Base-by-base conservation (phyloP, 176 grass and related monocot species). In the Aegilops speltoides region DNA sequence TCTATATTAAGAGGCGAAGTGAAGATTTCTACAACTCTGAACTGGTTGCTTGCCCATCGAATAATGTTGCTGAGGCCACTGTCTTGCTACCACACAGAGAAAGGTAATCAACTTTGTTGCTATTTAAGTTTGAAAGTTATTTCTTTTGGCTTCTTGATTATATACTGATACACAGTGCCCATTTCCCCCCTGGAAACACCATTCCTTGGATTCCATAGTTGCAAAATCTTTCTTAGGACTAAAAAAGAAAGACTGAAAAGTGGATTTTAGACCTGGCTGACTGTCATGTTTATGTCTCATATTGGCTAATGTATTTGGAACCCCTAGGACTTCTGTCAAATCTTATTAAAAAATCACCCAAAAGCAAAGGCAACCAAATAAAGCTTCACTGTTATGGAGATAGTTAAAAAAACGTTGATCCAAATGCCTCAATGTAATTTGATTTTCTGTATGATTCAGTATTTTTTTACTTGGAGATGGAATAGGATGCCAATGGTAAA, bases 11-110 rank as follows among this genome's bases (percentile, higher is more conserved):
- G 79, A 94, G 93, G 50, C 77, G 93, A 86, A 98, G 95, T 68
- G 81, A 98, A 1, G 82, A 93, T 77, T 93, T 91, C 80, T 97
- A 93, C 86, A 95, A 97, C 85, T 97, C 95, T 5, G 95, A 98
- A 73, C 82, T 98, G 79, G 71, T 98, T 85, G 75, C 86, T 79
- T 98, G 95, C 48, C 95, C 95, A 62, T 57, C 87, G 76, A 82
- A 93, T 24, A 95, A 95, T 91, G 89, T 95, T 74, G 79, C 89
- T 73, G 95, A 91, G 79, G 84, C 88, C 56, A 91, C 73, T 57
- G 33, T 95, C 83, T 84, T 98, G 76, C 76, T 98, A 88, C 89
- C 95, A 52, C 95, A 98, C 64, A 98, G 93, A 92, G 93, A 95
- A 93, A 98, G 93, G 93, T 95, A 87, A 46, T 69, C 59, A 76